phyloP scores from a whole-genome alignment of 2,329 filamentous ascomycete genomes.

The Fusarium liriodendri region DNA sequence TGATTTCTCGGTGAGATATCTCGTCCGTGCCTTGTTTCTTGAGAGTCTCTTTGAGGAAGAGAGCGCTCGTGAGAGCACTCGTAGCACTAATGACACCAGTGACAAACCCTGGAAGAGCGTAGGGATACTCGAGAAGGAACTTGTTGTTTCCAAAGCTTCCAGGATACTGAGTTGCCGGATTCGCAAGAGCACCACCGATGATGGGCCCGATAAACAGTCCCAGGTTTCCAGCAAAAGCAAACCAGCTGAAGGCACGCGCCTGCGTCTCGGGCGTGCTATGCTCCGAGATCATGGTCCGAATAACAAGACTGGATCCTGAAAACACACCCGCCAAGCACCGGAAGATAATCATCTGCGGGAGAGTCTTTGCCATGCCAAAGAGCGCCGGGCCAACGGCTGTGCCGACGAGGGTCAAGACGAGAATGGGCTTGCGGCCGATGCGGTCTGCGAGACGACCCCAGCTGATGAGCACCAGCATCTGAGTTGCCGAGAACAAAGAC shows the following conservation, averaged over 20 bases:
- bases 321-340: slow-evolving; percentile 80
- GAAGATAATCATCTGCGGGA: slow-evolving; percentile 81
- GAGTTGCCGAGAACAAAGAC: slow-evolving; percentile 77
- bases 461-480: slow-evolving; percentile 81
- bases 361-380: slow-evolving; percentile 74
- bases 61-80: slow-evolving; percentile 60
- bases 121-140: slow-evolving; percentile 64
- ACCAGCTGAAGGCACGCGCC: slow-evolving; percentile 79
- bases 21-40: slow-evolving; percentile 33
- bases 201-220: slow-evolving; percentile 80
- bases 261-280: slow-evolving; percentile 77
- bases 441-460: slow-evolving; percentile 75
- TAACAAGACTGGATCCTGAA: slow-evolving; percentile 77
- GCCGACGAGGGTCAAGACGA: slow-evolving; percentile 75
- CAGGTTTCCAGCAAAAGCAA: slow-evolving; percentile 79
- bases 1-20: not conserved
- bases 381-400: slow-evolving; percentile 69
- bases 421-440: slow-evolving; percentile 77
- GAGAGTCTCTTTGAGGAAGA: slow-evolving; percentile 75
- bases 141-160: slow-evolving; percentile 57
- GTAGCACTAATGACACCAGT: slow-evolving; percentile 66
- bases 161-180: slow-evolving; percentile 74
- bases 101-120: slow-evolving; percentile 65
- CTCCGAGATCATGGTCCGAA: slow-evolving; percentile 82
- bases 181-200: slow-evolving; percentile 75